Evolutionary conservation across 805 yeast species (phyloP), one percentile per base, ranked within the genome.

Genomic region (Starmerella vitae): DNA sequence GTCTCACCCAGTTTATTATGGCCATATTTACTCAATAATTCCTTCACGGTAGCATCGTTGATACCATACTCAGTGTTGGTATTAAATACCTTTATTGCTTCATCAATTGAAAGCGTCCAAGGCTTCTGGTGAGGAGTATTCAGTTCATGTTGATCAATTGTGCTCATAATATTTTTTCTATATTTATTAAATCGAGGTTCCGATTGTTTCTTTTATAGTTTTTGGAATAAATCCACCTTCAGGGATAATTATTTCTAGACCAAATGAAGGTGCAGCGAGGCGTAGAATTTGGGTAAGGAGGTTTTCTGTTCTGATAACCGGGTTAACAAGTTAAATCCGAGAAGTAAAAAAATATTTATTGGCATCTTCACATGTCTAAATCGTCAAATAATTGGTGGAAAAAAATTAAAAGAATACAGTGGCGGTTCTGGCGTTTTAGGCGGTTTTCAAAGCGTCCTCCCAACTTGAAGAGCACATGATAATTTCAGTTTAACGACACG

Each of bases 1-100:
- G 68, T 78, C 29, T 72, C 76, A 7, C 82, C 84, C 1, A 80
- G 62, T 12, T 64, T 61, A 58, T 79, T 79, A 10, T 59, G 62
- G 13, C 91, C 91, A 51, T 71, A 65, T 28, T 54, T 45, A 2
- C 45, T 45, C 1, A 49, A 45, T 2, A 57, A 46, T 4, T 30
- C 28, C 10, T 36, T 51, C 3, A 68, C 74, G 5, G 50, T 57
- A 0, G 46, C 41, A 3, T 53, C 34, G 1, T 66, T 43, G 18
- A 75, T 63, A 4, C 91, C 91, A 37, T 62, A 60, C 4, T 59
- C 57, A 14, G 57, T 45, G 48, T 67, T 61, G 2, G 81, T 65
- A 7, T 57, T 52, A 45, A 62, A 68, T 15, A 52, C 41, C 9
- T 56, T 48, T 17, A 60, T 65, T 10, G 68, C 67, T 37, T 60